Conservation (phyloP, 1,139 yeast genomes). For the Pneumocystis sp. region DNA sequence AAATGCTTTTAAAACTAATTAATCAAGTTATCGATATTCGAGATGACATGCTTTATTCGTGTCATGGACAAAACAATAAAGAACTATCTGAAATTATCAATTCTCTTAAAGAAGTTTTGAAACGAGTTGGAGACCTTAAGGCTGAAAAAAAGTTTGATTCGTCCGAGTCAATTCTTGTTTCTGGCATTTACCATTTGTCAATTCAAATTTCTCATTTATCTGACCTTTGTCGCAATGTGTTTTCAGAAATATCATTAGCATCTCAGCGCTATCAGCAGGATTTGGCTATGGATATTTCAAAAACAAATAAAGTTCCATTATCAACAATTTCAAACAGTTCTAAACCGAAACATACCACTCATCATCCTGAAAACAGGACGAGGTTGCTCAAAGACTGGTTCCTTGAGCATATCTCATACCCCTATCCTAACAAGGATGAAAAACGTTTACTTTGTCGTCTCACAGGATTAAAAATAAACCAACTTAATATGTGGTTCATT, state of each 20-base stretch:
- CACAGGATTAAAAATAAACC: slow-evolving; percentile 84
- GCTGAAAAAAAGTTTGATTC: background rate
- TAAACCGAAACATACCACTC: background rate
- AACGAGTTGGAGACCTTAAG: background rate
- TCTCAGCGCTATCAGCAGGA: background rate
- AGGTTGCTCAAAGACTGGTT: slow-evolving; percentile 65
- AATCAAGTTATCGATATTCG: background rate
- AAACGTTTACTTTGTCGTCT: slow-evolving; percentile 62
- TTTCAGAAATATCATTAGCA: background rate
- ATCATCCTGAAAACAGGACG: slow-evolving; percentile 39
- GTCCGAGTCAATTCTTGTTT: background rate
- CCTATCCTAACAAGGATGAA: slow-evolving; percentile 86
- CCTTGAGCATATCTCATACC: slow-evolving; percentile 70
- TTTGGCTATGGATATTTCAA: background rate
- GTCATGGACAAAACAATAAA: background rate
- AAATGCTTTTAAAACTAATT: slow-evolving; percentile 8
- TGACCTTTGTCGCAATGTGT: background rate
- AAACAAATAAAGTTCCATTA: background rate
- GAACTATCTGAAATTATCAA: background rate
- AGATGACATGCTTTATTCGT: background rate
- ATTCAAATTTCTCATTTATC: background rate
- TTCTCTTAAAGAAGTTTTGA: background rate
- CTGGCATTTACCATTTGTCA: background rate
- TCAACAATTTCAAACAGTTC: background rate
- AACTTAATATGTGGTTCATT: slow-evolving; percentile 90